Evolutionary conservation across 192 early-diverging fungal species (phyloP).

Genomic region (Physocladia obscura): DNA sequence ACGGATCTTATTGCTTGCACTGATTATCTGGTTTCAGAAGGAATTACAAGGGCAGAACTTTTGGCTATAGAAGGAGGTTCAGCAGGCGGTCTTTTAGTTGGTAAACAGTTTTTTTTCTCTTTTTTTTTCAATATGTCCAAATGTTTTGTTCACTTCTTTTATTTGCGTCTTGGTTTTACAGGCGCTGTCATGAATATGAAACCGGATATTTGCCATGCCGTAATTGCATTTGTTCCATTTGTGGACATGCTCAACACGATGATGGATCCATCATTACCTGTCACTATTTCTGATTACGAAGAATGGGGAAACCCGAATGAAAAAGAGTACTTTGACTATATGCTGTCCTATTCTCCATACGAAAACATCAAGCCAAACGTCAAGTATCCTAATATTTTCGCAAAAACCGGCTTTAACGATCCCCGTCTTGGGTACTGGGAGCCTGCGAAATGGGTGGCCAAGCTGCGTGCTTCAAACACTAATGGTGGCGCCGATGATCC

Average conservation of each 20-base stretch:
- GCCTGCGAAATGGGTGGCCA: conserved; percentile 86
- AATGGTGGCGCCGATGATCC: conserved; percentile 14
- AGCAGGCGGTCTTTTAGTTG: conserved; percentile 53
- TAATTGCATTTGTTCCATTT: conserved; percentile 50
- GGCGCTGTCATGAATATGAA: conserved; percentile 43
- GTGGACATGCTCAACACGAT: conserved; percentile 54
- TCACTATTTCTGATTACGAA: conserved; percentile 52
- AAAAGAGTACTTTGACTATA: conserved; percentile 50
- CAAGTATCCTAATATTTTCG: conserved; percentile 46
- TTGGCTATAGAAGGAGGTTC: conserved; percentile 47
- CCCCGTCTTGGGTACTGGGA: conserved; percentile 86
- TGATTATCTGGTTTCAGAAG: conserved; percentile 38
- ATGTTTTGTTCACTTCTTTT: background rate
- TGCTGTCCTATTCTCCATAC: conserved; percentile 52
- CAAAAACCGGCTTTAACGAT: conserved; percentile 79
- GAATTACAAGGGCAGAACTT: conserved; percentile 30
- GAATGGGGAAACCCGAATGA: conserved; percentile 59
- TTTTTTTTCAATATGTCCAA: background rate
- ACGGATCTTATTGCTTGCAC: conserved; percentile 48
- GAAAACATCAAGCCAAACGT: conserved; percentile 39
- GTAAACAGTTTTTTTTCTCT: conserved; percentile 6
- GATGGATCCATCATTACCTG: conserved; percentile 48
- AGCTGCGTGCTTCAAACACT: conserved; percentile 52
- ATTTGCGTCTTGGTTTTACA: no score
- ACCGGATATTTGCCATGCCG: conserved; percentile 41